These are phyloP conservation scores for Calycina marina DNA, from an alignment of 2,329 filamentous ascomycete species.

Conservation along the genomic window DNA sequence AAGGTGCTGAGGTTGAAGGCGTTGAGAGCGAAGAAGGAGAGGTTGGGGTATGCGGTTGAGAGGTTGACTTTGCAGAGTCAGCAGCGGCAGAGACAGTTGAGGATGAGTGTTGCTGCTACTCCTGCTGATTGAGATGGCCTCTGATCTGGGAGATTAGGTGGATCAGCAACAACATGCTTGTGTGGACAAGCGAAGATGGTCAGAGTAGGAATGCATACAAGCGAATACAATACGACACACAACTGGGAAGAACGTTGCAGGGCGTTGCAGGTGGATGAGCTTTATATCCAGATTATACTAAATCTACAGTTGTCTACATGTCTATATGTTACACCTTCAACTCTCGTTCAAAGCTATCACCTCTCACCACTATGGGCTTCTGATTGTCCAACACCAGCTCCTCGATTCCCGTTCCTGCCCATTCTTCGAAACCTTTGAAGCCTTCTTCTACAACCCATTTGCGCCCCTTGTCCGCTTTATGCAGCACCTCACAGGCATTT, in stretches of 20 bases:
- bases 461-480: slow-evolving; percentile 38
- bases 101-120: slow-evolving; percentile 53
- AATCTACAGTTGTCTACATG: too few relatives aligned
- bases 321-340: slow-evolving; percentile 9
- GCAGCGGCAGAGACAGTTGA: slow-evolving; percentile 53
- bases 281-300: too few relatives aligned
- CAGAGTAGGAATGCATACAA: too few relatives aligned
- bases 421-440: slow-evolving; percentile 54
- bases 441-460: slow-evolving; percentile 83
- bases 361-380: slow-evolving; percentile 5
- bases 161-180: too few relatives aligned
- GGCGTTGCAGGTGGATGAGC: too few relatives aligned
- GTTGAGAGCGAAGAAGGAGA: slow-evolving; percentile 53
- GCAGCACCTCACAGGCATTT: slow-evolving; percentile 64
- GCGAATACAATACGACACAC: too few relatives aligned
- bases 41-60: slow-evolving; percentile 55
- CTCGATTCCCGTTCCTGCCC: slow-evolving; percentile 10
- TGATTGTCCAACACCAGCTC: slow-evolving; percentile 6
- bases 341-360: slow-evolving; percentile 10
- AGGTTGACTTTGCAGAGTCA: slow-evolving; percentile 51
- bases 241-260: too few relatives aligned
- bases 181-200: too few relatives aligned
- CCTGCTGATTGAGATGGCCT: too few relatives aligned
- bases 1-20: slow-evolving; percentile 36
- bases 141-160: too few relatives aligned